These are phyloP conservation scores for Vitis hybrid DNA, from an alignment of 177 flowering plant genomes.

Conservation along the genomic window DNA sequence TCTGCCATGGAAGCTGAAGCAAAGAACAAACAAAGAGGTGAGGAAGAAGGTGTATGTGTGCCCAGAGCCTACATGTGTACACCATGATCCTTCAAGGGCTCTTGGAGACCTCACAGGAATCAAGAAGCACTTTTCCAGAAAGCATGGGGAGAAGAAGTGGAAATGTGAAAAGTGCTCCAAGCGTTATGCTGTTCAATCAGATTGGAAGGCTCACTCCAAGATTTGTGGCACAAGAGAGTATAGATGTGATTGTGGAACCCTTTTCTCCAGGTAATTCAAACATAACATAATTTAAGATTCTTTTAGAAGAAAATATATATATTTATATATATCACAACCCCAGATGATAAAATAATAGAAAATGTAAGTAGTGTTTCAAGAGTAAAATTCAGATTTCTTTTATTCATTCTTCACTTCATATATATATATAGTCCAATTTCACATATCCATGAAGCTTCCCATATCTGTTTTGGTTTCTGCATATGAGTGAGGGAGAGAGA, in stretches of 20 bases:
- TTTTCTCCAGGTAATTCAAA: constrained; percentile 36
- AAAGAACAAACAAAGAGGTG: constrained; percentile 29
- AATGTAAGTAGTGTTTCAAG: too few relatives aligned
- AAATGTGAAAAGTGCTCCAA: constrained; percentile 49
- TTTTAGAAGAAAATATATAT: too few relatives aligned
- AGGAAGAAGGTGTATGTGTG: constrained; percentile 49
- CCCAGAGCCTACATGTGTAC: constrained; percentile 41
- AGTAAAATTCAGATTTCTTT: too few relatives aligned
- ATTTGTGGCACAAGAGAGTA: constrained; percentile 49
- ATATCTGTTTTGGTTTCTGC: too few relatives aligned
- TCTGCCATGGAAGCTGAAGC: constrained; percentile 54
- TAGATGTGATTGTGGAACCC: constrained; percentile 46
- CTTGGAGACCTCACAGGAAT: constrained; percentile 48
- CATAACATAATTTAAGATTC: not conserved
- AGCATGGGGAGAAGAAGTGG: constrained; percentile 54
- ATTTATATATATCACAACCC: too few relatives aligned
- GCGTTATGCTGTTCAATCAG: constrained; percentile 47
- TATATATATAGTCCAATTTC: too few relatives aligned
- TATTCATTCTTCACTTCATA: too few relatives aligned
- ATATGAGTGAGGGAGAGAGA: not conserved
- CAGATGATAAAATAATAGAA: too few relatives aligned
- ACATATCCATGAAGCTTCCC: too few relatives aligned
- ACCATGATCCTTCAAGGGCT: constrained; percentile 45
- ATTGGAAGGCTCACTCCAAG: constrained; percentile 54
- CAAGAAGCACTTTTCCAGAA: constrained; percentile 44